A percentile compares a stretch with the other conserved stretches of the same genome.
phyloP scores from a whole-genome alignment of 2,329 filamentous ascomycete species.

The Tolypocladium sp. region DNA sequence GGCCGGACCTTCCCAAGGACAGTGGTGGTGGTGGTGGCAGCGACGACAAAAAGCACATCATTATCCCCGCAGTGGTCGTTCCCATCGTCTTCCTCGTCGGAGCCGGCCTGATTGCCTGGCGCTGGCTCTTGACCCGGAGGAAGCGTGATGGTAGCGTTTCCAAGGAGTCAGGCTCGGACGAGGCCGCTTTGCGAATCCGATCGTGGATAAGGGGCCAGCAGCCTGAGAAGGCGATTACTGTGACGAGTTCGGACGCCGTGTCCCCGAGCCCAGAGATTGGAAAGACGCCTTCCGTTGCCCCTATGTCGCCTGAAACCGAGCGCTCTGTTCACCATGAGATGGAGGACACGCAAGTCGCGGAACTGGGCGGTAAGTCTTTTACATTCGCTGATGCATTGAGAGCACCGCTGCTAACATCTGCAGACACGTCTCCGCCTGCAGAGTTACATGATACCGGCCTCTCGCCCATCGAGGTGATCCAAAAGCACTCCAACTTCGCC shows the following conservation, averaged over 20 bases:
- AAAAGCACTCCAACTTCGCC: conserved; percentile 18
- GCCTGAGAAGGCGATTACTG: conserved; percentile 33
- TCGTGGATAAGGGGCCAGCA: conserved; percentile 42
- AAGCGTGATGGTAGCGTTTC: conserved; percentile 17
- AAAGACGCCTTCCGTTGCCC: conserved; percentile 15
- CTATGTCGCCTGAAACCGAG: conserved; percentile 1
- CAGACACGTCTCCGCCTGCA: conserved; percentile 32
- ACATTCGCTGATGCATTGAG: neutral
- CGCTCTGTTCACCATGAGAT: conserved; percentile 26
- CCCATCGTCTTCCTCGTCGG: conserved; percentile 3
- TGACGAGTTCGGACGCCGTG: conserved; percentile 33
- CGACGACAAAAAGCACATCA: conserved; percentile 4
- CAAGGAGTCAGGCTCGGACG: conserved; percentile 32
- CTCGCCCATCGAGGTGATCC: conserved; percentile 28
- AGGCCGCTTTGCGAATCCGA: conserved; percentile 36
- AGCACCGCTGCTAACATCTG: conserved; percentile 1
- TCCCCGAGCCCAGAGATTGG: conserved; percentile 29
- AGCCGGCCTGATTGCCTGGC: conserved; percentile 33
- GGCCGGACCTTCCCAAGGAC: conserved; percentile 8
- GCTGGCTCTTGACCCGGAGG: conserved; percentile 42
- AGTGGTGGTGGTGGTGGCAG: conserved; percentile 17
- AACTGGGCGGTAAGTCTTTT: conserved; percentile 33
- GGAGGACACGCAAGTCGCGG: conserved; percentile 32
- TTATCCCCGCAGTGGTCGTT: conserved; percentile 8
- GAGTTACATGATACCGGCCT: conserved; percentile 38